These are phyloP conservation scores for Barbatosphaeria neglecta DNA, from an alignment of 495 filamentous ascomycete species.

Conservation along the genomic window DNA sequence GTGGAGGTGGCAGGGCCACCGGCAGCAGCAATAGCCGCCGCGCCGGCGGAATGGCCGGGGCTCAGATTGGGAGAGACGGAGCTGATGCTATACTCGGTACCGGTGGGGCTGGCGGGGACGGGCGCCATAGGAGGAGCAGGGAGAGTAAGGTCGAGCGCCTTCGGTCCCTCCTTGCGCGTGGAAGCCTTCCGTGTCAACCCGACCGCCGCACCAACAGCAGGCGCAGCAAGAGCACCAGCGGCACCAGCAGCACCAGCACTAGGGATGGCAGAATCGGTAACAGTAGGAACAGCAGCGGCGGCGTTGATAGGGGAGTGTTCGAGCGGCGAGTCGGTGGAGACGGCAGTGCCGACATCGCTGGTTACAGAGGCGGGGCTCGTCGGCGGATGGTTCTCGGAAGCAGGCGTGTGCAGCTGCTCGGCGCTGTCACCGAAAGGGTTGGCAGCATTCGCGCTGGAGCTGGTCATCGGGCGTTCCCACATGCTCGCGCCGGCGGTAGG, in stretches of 20 bases:
- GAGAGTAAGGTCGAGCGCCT: conserved; percentile 40
- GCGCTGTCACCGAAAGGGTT: conserved; percentile 42
- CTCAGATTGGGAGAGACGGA: conserved; percentile 37
- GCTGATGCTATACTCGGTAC: conserved; percentile 46
- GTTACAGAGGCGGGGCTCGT: conserved; percentile 30
- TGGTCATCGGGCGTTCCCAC: conserved; percentile 32
- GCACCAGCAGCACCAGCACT: conserved; percentile 29
- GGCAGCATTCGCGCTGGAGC: conserved; percentile 29
- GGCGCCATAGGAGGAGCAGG: conserved; percentile 12
- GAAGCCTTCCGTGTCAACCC: conserved; percentile 32
- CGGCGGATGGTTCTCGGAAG: conserved; percentile 13
- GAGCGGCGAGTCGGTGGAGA: conserved; percentile 17
- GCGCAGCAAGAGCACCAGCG: conserved; percentile 20
- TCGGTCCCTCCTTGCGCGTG: conserved; percentile 27
- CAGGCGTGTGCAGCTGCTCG: conserved; percentile 11
- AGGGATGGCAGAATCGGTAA: conserved; percentile 5
- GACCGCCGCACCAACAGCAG: conserved; percentile 18
- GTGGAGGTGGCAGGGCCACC: conserved; percentile 43
- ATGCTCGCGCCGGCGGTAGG: conserved; percentile 20
- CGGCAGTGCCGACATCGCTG: conserved; percentile 17
- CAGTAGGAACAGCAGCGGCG: conserved; percentile 3
- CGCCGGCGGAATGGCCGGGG: conserved; percentile 29
- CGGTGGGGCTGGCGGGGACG: conserved; percentile 44
- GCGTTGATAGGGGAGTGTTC: conserved; percentile 15
- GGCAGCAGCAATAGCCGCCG: conserved; percentile 41